These are phyloP conservation scores for Graphilbum fragrans DNA, from an alignment of 2,329 filamentous ascomycete genomes.

Conservation along the genomic window DNA sequence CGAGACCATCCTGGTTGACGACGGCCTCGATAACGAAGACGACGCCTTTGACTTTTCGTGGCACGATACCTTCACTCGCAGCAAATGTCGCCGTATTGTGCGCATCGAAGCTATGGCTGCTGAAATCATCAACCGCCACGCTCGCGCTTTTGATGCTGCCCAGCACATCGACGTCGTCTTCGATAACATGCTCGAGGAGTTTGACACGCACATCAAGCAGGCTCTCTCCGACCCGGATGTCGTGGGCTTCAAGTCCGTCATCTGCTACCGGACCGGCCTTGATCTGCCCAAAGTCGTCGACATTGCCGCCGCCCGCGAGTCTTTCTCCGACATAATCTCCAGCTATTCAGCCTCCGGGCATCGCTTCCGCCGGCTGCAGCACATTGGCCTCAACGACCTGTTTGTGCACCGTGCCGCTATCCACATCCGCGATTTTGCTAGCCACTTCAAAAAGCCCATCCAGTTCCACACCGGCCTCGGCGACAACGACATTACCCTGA, in stretches of 20 bases:
- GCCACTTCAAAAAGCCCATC: conserved; percentile 51
- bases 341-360: conserved; percentile 15
- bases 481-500: conserved; percentile 63
- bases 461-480: conserved; percentile 79
- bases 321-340: conserved; percentile 23
- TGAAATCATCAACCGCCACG: conserved; percentile 39
- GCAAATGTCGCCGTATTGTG: conserved; percentile 59
- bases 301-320: conserved; percentile 25
- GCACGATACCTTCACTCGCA: conserved; percentile 54
- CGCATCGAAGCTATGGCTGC: conserved; percentile 65
- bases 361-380: conserved; percentile 41
- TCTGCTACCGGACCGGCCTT: conserved; percentile 70
- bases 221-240: conserved; percentile 54
- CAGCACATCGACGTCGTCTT: conserved; percentile 25
- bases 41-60: conserved; percentile 47
- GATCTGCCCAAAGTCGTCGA: conserved; percentile 37
- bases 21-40: conserved; percentile 49
- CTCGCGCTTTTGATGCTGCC: conserved; percentile 17
- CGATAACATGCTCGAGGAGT: conserved; percentile 33
- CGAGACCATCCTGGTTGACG: conserved; percentile 66
- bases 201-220: conserved; percentile 37
- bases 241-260: conserved; percentile 70
- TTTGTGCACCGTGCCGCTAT: conserved; percentile 53
- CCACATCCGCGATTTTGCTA: conserved; percentile 35
- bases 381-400: conserved; percentile 55